Conservation (phyloP, 768 basidiomycete genomes). For the Leucocoprinus sp. region DNA sequence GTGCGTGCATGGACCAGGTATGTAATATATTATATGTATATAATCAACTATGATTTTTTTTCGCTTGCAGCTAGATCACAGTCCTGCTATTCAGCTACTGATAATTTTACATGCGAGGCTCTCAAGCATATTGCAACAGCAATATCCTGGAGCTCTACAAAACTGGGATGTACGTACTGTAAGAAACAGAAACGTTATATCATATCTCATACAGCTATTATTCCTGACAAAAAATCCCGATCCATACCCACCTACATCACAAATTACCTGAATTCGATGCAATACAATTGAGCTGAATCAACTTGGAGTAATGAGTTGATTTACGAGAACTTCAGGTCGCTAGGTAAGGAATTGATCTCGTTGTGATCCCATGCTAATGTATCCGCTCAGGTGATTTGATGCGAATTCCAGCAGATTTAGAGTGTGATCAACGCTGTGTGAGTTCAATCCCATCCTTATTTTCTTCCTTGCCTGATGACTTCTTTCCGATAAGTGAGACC, state of each 20-base stretch:
- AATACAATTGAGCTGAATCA: slow-evolving; percentile 33
- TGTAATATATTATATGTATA: neutral
- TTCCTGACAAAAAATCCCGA: slow-evolving; percentile 33
- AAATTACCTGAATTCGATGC: slow-evolving; percentile 22
- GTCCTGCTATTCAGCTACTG: slow-evolving; percentile 42
- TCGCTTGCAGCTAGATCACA: slow-evolving; percentile 32
- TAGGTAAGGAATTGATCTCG: slow-evolving; percentile 23
- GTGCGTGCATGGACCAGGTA: slow-evolving; percentile 47
- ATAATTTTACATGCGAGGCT: slow-evolving; percentile 41
- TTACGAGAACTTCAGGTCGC: slow-evolving; percentile 37
- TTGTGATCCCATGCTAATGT: neutral
- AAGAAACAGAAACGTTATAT: no score
- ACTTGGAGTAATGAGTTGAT: slow-evolving; percentile 36
- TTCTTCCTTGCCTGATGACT: no score
- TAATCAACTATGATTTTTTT: neutral
- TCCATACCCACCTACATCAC: slow-evolving; percentile 40
- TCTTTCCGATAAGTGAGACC: slow-evolving; percentile 24
- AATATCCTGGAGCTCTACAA: slow-evolving; percentile 44
- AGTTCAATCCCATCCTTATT: slow-evolving; percentile 1
- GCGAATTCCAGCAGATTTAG: slow-evolving; percentile 39
- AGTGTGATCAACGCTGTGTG: slow-evolving; percentile 47
- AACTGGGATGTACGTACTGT: slow-evolving; percentile 45
- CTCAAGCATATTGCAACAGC: slow-evolving; percentile 53
- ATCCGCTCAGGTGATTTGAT: slow-evolving; percentile 48
- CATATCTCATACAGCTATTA: slow-evolving; percentile 29